A percentile compares a stretch with the other conserved stretches of the same genome.
Evolutionary conservation across 176 grass and related monocot genomes (phyloP).

Genomic region (Panicum miliaceum): DNA sequence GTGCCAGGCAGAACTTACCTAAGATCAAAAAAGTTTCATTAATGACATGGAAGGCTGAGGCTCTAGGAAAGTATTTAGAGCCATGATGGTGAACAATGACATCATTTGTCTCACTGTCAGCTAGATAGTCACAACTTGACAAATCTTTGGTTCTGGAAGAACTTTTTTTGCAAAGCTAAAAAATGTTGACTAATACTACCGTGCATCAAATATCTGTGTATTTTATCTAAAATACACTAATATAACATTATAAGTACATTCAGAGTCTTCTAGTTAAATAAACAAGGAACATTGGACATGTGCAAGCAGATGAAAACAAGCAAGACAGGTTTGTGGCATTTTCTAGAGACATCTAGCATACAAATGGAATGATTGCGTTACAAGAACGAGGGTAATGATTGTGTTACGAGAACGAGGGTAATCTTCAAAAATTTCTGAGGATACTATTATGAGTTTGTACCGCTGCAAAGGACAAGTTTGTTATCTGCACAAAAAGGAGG

Average conservation of each 20-base stretch:
- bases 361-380: slow-evolving; percentile 78
- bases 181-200: not conserved
- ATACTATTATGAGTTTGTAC: slow-evolving; percentile 90
- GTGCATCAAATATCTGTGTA: slow-evolving; percentile 6
- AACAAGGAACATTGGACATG: not conserved
- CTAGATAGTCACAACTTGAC: not conserved
- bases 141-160: not conserved
- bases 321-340: not conserved
- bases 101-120: not conserved
- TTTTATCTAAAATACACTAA: slow-evolving; percentile 9
- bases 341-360: slow-evolving; percentile 56
- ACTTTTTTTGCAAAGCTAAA: slow-evolving; percentile 15
- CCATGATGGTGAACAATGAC: not conserved
- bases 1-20: not conserved
- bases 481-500: slow-evolving; percentile 55
- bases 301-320: slow-evolving; percentile 25
- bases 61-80: not conserved
- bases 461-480: slow-evolving; percentile 75
- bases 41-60: not conserved
- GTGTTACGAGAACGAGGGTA: no score
- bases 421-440: slow-evolving; percentile 87
- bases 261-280: not conserved
- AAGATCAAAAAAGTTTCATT: slow-evolving; percentile 4
- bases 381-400: no score
- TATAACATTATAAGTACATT: slow-evolving; percentile 8